phyloP scores from a whole-genome alignment of 1,139 yeast species.

The Pichia cactophila region DNA sequence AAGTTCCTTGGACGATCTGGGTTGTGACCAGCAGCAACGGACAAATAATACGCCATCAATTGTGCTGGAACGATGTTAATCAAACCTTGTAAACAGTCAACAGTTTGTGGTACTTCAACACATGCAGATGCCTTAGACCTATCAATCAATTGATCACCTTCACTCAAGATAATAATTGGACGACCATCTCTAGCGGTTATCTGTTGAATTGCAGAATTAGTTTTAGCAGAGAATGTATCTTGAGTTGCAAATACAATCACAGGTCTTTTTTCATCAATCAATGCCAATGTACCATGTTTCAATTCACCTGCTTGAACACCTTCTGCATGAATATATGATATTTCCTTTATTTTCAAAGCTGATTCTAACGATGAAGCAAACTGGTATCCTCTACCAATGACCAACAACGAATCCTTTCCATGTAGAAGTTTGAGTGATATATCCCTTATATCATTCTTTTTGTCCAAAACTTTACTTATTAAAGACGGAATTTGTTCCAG shows the following conservation, averaged over 20 bases:
- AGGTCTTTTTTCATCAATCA: conserved; percentile 90
- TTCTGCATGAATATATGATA: conserved; percentile 98
- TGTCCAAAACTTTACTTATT: conserved; percentile 65
- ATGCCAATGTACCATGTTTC: conserved; percentile 96
- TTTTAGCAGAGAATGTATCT: conserved; percentile 94
- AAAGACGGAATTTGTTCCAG: conserved; percentile 79
- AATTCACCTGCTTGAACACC: conserved; percentile 99
- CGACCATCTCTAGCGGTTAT: conserved; percentile 96
- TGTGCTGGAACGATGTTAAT: conserved; percentile 93
- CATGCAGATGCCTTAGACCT: conserved; percentile 53
- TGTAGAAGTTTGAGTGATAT: conserved; percentile 69
- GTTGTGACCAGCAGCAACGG: conserved; percentile 89
- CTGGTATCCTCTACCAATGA: conserved; percentile 97
- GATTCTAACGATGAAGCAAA: conserved; percentile 97
- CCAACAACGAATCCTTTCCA: conserved; percentile 76
- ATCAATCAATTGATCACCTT: conserved; percentile 64
- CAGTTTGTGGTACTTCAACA: conserved; percentile 89
- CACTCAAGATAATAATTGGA: conserved; percentile 90
- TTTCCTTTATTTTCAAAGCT: conserved; percentile 95
- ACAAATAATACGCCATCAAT: conserved; percentile 95
- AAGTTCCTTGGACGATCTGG: conserved; percentile 98
- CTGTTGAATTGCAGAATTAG: conserved; percentile 92
- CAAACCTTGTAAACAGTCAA: conserved; percentile 95
- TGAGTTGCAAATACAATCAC: conserved; percentile 96
- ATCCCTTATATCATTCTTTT: conserved; percentile 67